phyloP scores from a whole-genome alignment of 2,329 filamentous ascomycete genomes.

The Nannizzia gypsea region DNA sequence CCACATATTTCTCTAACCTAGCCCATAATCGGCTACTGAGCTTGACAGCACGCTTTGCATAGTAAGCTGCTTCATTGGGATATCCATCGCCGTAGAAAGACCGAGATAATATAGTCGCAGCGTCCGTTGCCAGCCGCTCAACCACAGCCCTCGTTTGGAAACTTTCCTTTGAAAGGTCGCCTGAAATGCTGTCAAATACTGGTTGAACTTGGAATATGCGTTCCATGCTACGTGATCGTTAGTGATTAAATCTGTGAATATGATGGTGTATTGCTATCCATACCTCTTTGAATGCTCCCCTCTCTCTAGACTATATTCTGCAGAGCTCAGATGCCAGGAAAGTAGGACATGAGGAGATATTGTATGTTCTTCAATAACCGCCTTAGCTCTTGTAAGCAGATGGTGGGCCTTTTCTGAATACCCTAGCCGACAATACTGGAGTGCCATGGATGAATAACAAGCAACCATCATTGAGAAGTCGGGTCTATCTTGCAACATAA shows the following conservation, averaged over 20 bases:
- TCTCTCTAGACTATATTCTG: slow-evolving; percentile 60
- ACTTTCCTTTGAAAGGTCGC: slow-evolving; percentile 23
- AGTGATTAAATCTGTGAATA: not conserved
- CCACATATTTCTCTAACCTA: slow-evolving; percentile 36
- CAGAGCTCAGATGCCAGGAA: slow-evolving; percentile 56
- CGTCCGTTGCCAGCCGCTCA: slow-evolving; percentile 47
- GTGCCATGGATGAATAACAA: slow-evolving; percentile 37
- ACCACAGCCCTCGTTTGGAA: slow-evolving; percentile 32
- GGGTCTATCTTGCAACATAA: slow-evolving; percentile 34
- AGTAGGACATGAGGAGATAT: slow-evolving; percentile 38
- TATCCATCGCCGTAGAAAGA: slow-evolving; percentile 48
- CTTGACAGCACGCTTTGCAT: slow-evolving; percentile 39
- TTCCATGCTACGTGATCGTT: slow-evolving; percentile 19
- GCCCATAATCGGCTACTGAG: slow-evolving; percentile 42
- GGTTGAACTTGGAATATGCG: slow-evolving; percentile 22
- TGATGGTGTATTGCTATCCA: slow-evolving; percentile 6
- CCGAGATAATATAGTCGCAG: slow-evolving; percentile 52
- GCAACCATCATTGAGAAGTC: slow-evolving; percentile 31
- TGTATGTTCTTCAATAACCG: slow-evolving; percentile 32
- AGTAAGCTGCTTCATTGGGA: slow-evolving; percentile 35
- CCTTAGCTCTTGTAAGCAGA: slow-evolving; percentile 48
- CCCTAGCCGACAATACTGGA: slow-evolving; percentile 49
- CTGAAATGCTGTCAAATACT: slow-evolving; percentile 25
- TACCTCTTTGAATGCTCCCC: slow-evolving; percentile 53
- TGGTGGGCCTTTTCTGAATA: slow-evolving; percentile 48